Conservation (phyloP, 371 early-diverging fungal species). For the Mucor mucedo region DNA sequence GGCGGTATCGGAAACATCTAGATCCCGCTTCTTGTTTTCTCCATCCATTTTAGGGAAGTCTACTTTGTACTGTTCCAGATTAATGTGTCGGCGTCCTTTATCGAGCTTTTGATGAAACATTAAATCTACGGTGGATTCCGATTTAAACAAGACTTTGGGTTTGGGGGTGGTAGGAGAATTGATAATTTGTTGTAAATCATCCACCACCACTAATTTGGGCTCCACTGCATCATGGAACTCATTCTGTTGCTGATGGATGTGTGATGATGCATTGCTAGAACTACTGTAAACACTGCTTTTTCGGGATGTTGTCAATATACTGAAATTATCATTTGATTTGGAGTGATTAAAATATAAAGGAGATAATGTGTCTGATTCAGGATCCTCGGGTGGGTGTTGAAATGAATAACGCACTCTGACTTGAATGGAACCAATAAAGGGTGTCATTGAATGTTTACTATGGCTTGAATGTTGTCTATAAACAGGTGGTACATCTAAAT, state of each 20-base stretch:
- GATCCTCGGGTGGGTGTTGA: slow-evolving; percentile 35
- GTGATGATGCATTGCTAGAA: slow-evolving; percentile 17
- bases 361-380: slow-evolving; percentile 20
- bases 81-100: slow-evolving; percentile 18
- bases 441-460: slow-evolving; percentile 51
- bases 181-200: slow-evolving; percentile 18
- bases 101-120: slow-evolving; percentile 36
- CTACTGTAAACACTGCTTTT: slow-evolving; percentile 20
- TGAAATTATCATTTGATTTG: slow-evolving; percentile 26
- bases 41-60: slow-evolving; percentile 29
- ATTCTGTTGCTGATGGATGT: not conserved
- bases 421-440: slow-evolving; percentile 51
- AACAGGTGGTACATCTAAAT: slow-evolving; percentile 20
- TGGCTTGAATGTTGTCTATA: slow-evolving; percentile 44
- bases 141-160: slow-evolving; percentile 16
- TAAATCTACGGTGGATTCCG: slow-evolving; percentile 39
- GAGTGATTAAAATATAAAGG: slow-evolving; percentile 25
- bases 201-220: slow-evolving; percentile 33
- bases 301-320: slow-evolving; percentile 7
- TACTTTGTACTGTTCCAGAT: slow-evolving; percentile 16
- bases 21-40: slow-evolving; percentile 15
- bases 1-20: slow-evolving; percentile 26
- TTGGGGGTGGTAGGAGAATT: slow-evolving; percentile 15
- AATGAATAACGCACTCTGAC: slow-evolving; percentile 51
- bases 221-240: slow-evolving; percentile 45